A percentile compares a stretch with the other conserved stretches of the same genome.
Conservation (phyloP, 208 protist genomes). For the Leptomonas seymouri region DNA sequence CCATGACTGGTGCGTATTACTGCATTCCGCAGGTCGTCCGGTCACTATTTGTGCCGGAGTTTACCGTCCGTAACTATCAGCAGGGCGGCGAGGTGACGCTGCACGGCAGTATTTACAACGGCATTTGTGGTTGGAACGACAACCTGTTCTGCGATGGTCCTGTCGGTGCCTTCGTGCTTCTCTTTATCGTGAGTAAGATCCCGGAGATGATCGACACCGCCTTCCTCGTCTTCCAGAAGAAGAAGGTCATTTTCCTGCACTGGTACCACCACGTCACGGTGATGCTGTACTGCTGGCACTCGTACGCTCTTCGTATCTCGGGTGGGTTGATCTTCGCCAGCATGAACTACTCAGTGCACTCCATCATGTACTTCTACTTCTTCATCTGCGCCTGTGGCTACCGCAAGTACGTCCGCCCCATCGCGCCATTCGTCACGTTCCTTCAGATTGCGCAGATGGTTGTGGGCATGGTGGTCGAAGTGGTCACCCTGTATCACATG, state of each 20-base stretch:
- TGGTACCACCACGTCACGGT: slow-evolving; percentile 95
- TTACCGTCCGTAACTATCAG: slow-evolving; percentile 28
- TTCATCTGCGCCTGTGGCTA: slow-evolving; percentile 68
- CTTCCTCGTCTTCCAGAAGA: slow-evolving; percentile 88
- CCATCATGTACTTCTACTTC: slow-evolving; percentile 96
- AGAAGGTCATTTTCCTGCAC: slow-evolving; percentile 86
- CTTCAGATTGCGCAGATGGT: slow-evolving; percentile 95
- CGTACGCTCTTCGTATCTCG: slow-evolving; percentile 46
- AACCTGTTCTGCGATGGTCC: slow-evolving; percentile 58
- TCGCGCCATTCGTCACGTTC: slow-evolving; percentile 85
- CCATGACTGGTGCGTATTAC: slow-evolving; percentile 61
- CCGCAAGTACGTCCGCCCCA: slow-evolving; percentile 64
- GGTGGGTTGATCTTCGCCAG: slow-evolving; percentile 82
- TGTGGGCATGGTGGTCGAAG: slow-evolving; percentile 69
- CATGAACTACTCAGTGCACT: slow-evolving; percentile 96
- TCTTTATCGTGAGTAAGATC: slow-evolving; percentile 88
- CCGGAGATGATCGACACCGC: slow-evolving; percentile 88
- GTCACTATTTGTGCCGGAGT: slow-evolving; percentile 16
- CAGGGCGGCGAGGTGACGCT: slow-evolving; percentile 9
- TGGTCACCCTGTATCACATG: slow-evolving; percentile 49
- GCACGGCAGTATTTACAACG: slow-evolving; percentile 52
- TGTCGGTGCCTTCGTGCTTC: slow-evolving; percentile 60
- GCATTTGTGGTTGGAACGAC: slow-evolving; percentile 57
- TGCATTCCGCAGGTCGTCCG: slow-evolving; percentile 49
- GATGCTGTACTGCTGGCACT: slow-evolving; percentile 93